phyloP scores from a whole-genome alignment of 225 moss, liverwort and hornwort genomes.

The Sphagnum contortum region DNA sequence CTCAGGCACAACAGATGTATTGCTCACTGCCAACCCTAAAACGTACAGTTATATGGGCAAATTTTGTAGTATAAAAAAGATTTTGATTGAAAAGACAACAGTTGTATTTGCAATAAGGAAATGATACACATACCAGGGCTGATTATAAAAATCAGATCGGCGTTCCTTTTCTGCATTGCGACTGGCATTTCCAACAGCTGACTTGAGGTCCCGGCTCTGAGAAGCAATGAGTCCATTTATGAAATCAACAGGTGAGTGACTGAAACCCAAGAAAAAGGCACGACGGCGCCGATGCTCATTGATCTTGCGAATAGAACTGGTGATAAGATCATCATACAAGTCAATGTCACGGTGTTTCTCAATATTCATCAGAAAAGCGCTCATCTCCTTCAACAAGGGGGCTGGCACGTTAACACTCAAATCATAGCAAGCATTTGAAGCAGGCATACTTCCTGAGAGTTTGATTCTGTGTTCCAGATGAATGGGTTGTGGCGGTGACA shows the following conservation, averaged over 20 bases:
- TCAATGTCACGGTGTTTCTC: slow-evolving; percentile 96
- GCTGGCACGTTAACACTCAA: slow-evolving; percentile 86
- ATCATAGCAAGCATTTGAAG: slow-evolving; percentile 87
- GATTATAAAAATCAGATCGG: slow-evolving; percentile 98
- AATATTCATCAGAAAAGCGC: slow-evolving; percentile 70
- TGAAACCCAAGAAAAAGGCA: slow-evolving; percentile 92
- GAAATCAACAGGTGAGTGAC: slow-evolving; percentile 95
- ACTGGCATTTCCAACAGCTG: slow-evolving; percentile 79
- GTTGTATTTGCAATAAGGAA: no score
- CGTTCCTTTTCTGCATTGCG: slow-evolving; percentile 93
- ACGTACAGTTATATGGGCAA: no score
- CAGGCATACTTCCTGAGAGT: slow-evolving; percentile 70
- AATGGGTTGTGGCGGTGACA: slow-evolving; percentile 79
- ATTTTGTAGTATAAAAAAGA: no score
- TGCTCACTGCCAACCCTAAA: no score
- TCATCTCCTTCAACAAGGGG: slow-evolving; percentile 93
- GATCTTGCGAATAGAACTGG: slow-evolving; percentile 76
- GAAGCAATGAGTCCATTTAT: slow-evolving; percentile 94
- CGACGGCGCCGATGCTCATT: slow-evolving; percentile 93
- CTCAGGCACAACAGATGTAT: no score
- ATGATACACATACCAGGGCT: slow-evolving; percentile 63
- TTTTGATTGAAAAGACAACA: no score
- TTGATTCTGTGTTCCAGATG: slow-evolving; percentile 72
- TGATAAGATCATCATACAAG: slow-evolving; percentile 71
- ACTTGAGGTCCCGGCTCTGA: slow-evolving; percentile 93